phyloP scores from a whole-genome alignment of 192 early-diverging fungal species.

The Lunasporangiospora selenospora region DNA sequence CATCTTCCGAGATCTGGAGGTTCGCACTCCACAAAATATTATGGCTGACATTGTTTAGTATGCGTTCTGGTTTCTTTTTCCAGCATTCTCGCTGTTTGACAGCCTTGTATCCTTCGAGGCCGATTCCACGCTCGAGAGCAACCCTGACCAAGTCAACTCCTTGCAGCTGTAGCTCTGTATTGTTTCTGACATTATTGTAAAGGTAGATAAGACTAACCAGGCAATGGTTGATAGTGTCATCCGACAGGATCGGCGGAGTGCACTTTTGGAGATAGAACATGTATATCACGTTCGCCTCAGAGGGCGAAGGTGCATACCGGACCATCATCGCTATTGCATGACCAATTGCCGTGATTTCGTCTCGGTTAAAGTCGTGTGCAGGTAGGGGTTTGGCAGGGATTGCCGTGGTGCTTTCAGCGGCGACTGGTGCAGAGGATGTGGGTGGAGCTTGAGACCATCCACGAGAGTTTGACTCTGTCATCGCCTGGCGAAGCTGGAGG shows the following conservation, averaged over 20 bases:
- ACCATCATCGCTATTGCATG: slow-evolving; percentile 20
- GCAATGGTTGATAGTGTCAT: slow-evolving; percentile 26
- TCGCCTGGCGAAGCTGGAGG: neutral
- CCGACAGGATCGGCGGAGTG: slow-evolving; percentile 11
- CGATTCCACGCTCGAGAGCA: slow-evolving; percentile 25
- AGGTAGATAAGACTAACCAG: slow-evolving; percentile 36
- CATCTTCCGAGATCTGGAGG: slow-evolving; percentile 18
- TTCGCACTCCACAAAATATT: slow-evolving; percentile 8
- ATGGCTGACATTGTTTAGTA: slow-evolving; percentile 16
- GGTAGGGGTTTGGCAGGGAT: neutral
- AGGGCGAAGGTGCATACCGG: slow-evolving; percentile 27
- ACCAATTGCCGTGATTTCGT: slow-evolving; percentile 5
- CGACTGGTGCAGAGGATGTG: no score
- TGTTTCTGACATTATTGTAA: slow-evolving; percentile 12
- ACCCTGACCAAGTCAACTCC: slow-evolving; percentile 35
- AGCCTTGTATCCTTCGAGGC: slow-evolving; percentile 10
- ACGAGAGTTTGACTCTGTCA: neutral
- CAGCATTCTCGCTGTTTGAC: neutral
- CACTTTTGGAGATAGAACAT: slow-evolving; percentile 32
- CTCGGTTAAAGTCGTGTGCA: slow-evolving; percentile 6
- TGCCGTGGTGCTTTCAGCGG: no score
- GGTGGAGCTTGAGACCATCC: neutral
- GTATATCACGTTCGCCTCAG: slow-evolving; percentile 23
- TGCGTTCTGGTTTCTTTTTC: neutral
- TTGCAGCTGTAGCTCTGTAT: neutral